phyloP scores from a whole-genome alignment of 73 alveolate species.

The Paramecium caudatum region DNA sequence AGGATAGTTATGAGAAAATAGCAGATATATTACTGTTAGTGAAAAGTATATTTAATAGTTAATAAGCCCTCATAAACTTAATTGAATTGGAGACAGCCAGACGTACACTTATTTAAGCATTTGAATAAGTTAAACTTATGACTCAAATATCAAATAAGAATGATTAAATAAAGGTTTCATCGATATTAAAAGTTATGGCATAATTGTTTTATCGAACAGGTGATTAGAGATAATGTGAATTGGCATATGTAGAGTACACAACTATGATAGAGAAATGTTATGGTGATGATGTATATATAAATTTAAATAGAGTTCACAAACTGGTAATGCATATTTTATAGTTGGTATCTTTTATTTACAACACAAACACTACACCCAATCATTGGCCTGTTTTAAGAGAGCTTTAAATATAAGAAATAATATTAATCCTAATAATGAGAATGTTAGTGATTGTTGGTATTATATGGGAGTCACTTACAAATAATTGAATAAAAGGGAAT shows the following conservation, averaged over 20 bases:
- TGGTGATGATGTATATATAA: conserved; percentile 31
- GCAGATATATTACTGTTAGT: conserved; percentile 24
- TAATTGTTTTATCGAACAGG: conserved; percentile 60
- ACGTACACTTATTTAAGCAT: background rate
- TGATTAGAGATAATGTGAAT: conserved; percentile 55
- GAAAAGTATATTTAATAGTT: background rate
- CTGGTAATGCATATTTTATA: conserved; percentile 56
- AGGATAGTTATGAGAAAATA: conserved; percentile 27
- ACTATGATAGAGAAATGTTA: conserved; percentile 36
- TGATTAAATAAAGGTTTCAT: conserved; percentile 8
- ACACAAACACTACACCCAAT: conserved; percentile 52
- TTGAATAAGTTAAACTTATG: background rate
- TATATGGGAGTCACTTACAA: conserved; percentile 42
- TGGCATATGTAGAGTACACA: conserved; percentile 27
- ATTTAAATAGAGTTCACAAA: conserved; percentile 1
- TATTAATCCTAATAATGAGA: background rate
- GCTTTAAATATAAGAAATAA: conserved; percentile 27
- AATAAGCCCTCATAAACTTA: background rate
- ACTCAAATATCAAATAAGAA: background rate
- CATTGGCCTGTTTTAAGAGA: conserved; percentile 61
- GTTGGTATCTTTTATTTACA: conserved; percentile 48
- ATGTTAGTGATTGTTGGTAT: conserved; percentile 63
- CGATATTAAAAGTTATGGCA: conserved; percentile 35
- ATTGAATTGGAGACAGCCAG: conserved; percentile 43
- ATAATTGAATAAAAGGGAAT: background rate